phyloP scores from a whole-genome alignment of 2,329 filamentous ascomycete species.

The Aspergillus amoenus region DNA sequence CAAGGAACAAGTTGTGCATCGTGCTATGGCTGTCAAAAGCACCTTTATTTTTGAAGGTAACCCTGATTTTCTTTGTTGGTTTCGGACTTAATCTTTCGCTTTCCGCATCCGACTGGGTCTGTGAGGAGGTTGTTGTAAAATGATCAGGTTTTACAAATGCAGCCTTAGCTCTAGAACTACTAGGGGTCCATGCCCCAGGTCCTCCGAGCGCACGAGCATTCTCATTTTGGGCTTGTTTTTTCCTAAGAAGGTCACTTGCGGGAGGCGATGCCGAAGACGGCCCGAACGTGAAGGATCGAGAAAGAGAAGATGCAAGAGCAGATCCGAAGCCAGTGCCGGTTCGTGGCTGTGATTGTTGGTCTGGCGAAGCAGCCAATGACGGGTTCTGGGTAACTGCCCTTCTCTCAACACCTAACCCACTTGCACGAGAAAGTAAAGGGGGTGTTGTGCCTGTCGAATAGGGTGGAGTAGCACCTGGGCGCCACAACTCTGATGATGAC shows the following conservation, averaged over 20 bases:
- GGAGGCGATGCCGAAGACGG: conserved; percentile 46
- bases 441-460: conserved; percentile 55
- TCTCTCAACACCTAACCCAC: conserved; percentile 40
- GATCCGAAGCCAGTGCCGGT: conserved; percentile 43
- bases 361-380: conserved; percentile 44
- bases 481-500: conserved; percentile 53
- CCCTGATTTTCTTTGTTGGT: conserved; percentile 40
- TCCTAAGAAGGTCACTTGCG: conserved; percentile 32
- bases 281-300: conserved; percentile 46
- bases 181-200: conserved; percentile 29
- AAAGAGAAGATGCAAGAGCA: conserved; percentile 45
- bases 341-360: conserved; percentile 39
- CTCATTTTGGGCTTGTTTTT: conserved; percentile 36
- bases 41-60: conserved; percentile 57
- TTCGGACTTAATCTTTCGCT: conserved; percentile 35
- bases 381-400: conserved; percentile 43
- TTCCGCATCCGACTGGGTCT: conserved; percentile 40
- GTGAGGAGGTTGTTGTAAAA: conserved; percentile 32
- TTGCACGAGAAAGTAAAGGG: conserved; percentile 45
- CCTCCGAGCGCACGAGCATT: conserved; percentile 32
- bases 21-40: conserved; percentile 55
- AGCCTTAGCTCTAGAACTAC: conserved; percentile 22
- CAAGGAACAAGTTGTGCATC: conserved; percentile 49
- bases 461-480: conserved; percentile 50
- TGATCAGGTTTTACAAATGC: conserved; percentile 30